phyloP scores from a whole-genome alignment of 441 rosid genomes.

The Aleurites moluccanus region DNA sequence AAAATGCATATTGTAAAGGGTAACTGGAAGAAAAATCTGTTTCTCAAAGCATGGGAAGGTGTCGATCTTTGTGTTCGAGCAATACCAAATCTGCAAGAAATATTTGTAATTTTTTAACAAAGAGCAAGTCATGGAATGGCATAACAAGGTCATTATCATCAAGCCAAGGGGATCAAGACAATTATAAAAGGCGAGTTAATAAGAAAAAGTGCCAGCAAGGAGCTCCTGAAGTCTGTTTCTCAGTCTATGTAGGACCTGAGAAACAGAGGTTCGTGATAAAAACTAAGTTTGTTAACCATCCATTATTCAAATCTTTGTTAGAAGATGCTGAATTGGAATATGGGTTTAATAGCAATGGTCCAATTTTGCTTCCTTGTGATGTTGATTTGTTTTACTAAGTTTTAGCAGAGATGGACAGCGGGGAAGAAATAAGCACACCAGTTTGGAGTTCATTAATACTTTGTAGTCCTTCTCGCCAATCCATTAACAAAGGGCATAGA shows the following conservation, averaged over 20 bases:
- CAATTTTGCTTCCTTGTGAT: conserved; percentile 60
- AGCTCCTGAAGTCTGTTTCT: conserved; percentile 58
- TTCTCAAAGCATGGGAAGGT: conserved; percentile 46
- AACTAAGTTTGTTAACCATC: conserved; percentile 55
- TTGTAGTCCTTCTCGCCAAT: conserved; percentile 32
- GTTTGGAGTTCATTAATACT: conserved; percentile 30
- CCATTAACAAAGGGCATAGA: conserved; percentile 33
- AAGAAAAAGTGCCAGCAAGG: conserved; percentile 18
- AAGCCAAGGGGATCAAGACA: background rate
- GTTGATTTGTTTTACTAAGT: conserved; percentile 48
- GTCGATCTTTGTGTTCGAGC: conserved; percentile 30
- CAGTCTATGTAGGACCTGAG: conserved; percentile 60
- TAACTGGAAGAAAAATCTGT: conserved; percentile 38
- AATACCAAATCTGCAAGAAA: conserved; percentile 11
- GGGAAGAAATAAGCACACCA: conserved; percentile 12
- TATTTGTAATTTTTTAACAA: conserved; percentile 15
- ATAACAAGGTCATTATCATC: background rate
- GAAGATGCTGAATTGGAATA: conserved; percentile 69
- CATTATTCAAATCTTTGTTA: conserved; percentile 49
- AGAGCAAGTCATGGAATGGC: conserved; percentile 44
- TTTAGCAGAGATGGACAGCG: conserved; percentile 37
- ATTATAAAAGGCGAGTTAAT: background rate
- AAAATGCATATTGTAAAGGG: conserved; percentile 28
- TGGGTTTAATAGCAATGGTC: conserved; percentile 55
- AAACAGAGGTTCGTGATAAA: conserved; percentile 54